These are phyloP conservation scores for Plasmodium gonderi DNA, from an alignment of 169 alveolate genomes.

Conservation along the genomic window DNA sequence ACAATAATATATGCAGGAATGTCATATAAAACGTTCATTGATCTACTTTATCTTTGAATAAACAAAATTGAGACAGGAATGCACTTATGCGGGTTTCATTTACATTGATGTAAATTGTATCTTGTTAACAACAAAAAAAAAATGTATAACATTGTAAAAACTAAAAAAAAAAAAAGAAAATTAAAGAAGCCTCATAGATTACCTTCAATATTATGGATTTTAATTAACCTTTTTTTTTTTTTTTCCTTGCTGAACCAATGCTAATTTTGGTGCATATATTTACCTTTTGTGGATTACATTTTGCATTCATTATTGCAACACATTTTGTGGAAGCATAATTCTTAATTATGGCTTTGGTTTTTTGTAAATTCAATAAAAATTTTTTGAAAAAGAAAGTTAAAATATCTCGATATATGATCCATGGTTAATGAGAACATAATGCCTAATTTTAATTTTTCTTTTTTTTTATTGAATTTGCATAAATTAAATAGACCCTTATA, in stretches of 20 bases:
- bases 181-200: not conserved
- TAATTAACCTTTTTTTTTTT: not conserved
- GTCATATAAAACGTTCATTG: not conserved
- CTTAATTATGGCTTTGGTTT: not conserved
- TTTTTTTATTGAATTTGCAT: not conserved
- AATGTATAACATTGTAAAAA: not conserved
- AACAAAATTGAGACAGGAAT: not conserved
- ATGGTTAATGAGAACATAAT: not conserved
- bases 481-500: not conserved
- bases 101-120: not conserved
- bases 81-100: not conserved
- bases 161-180: not conserved
- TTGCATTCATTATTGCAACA: not conserved
- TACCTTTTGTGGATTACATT: not conserved
- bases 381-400: not conserved
- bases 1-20: not conserved
- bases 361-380: not conserved
- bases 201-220: not conserved
- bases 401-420: not conserved
- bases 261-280: not conserved
- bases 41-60: not conserved
- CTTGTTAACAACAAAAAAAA: not conserved
- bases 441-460: not conserved
- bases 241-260: not conserved
- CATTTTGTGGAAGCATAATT: not conserved